These are phyloP conservation scores for Funneliformis caledonium DNA, from an alignment of 371 early-diverging fungal genomes.

Conservation along the genomic window DNA sequence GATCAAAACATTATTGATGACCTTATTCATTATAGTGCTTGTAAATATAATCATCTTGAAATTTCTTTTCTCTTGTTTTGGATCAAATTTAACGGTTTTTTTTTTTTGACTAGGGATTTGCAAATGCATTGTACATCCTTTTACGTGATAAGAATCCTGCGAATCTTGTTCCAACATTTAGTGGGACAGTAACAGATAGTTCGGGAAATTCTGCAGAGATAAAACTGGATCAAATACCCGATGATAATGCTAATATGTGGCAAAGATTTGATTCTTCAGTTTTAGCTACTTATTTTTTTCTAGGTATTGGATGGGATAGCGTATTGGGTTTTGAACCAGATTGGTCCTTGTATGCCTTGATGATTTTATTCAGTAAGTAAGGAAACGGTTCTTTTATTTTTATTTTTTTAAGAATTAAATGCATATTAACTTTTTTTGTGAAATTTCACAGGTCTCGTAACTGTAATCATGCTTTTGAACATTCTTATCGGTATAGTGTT, in stretches of 20 bases:
- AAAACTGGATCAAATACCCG: neutral
- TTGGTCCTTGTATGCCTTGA: neutral
- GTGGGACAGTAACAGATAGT: neutral
- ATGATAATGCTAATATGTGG: neutral
- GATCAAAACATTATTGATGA: neutral
- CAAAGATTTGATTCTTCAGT: neutral
- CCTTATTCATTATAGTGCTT: neutral
- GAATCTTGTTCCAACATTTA: neutral
- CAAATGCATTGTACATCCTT: conserved; percentile 15
- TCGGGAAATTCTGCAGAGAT: neutral
- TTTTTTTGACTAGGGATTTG: neutral
- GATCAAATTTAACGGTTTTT: neutral
- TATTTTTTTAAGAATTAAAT: neutral
- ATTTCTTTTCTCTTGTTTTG: neutral
- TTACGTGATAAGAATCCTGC: neutral
- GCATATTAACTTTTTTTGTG: neutral
- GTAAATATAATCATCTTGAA: neutral
- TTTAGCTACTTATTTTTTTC: neutral
- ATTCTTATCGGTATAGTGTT: neutral
- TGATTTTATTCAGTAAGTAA: conserved; percentile 5
- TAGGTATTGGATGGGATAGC: conserved; percentile 17
- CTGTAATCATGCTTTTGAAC: conserved; percentile 1
- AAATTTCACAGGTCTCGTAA: neutral
- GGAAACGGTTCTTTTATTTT: neutral
- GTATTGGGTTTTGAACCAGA: neutral